phyloP scores from a whole-genome alignment of 495 filamentous ascomycete species.

The Talaromyces liani region DNA sequence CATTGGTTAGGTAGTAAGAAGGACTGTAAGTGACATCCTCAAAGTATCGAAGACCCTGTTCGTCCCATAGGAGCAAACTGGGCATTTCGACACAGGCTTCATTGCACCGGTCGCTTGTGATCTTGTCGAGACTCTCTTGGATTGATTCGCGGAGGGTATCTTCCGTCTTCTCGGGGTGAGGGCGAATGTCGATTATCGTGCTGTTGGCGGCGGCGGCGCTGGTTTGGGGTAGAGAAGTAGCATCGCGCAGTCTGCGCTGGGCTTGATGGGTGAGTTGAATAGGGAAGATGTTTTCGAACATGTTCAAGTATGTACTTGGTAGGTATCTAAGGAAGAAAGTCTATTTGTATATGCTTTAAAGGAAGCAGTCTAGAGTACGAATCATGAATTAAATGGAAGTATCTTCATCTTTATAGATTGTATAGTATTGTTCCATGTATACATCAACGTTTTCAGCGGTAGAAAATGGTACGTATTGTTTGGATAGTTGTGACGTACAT shows the following conservation, averaged over 20 bases:
- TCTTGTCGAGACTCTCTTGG: background rate
- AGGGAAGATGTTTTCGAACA: background rate
- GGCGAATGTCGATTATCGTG: background rate
- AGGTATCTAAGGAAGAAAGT: background rate
- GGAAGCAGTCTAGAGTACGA: background rate
- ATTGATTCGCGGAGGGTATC: background rate
- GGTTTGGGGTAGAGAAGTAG: background rate
- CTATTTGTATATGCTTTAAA: background rate
- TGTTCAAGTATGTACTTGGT: background rate
- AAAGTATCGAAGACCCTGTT: constrained; percentile 65
- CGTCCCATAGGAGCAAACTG: constrained; percentile 45
- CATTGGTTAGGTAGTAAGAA: constrained; percentile 74
- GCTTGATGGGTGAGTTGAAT: background rate
- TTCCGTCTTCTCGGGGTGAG: background rate
- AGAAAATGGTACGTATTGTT: background rate
- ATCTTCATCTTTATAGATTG: background rate
- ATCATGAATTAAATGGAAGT: background rate
- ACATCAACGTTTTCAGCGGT: background rate
- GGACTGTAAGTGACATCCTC: constrained; percentile 70
- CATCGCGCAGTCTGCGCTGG: background rate
- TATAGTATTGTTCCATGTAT: background rate
- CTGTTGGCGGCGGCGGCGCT: background rate
- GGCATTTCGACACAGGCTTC: background rate
- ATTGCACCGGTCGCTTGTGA: background rate
- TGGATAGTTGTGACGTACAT: background rate